Percentiles rank a stretch among this genome's conserved stretches.
Conservation (phyloP, 2,329 filamentous ascomycete species). For the Cladobotryum protrusum region DNA sequence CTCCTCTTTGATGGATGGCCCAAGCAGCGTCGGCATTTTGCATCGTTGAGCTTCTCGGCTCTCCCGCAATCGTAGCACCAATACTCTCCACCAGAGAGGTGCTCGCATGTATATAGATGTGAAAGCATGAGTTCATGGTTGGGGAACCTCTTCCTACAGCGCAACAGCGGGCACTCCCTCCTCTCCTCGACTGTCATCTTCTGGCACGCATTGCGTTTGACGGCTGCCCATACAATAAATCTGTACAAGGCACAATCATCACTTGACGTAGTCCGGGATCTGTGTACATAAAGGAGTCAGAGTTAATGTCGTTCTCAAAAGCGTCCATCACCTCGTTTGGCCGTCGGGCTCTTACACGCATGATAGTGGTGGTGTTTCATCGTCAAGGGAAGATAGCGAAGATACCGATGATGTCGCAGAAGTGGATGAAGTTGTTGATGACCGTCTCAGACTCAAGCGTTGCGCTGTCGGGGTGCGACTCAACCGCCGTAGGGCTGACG, state of each 20-base stretch:
- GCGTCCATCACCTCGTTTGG: neutral
- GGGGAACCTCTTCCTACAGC: conserved; percentile 43
- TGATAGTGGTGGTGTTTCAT: conserved; percentile 18
- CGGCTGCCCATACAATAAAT: conserved; percentile 52
- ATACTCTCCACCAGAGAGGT: conserved; percentile 46
- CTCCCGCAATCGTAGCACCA: conserved; percentile 50
- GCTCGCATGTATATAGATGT: conserved; percentile 43
- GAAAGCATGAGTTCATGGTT: conserved; percentile 50
- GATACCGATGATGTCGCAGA: conserved; percentile 19
- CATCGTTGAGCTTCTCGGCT: conserved; percentile 47
- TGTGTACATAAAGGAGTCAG: conserved; percentile 18
- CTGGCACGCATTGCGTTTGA: conserved; percentile 45
- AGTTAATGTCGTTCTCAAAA: no score
- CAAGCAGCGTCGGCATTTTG: conserved; percentile 43
- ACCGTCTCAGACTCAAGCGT: conserved; percentile 26
- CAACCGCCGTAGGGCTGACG: conserved; percentile 28
- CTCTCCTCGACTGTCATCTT: conserved; percentile 43
- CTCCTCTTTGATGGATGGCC: conserved; percentile 46
- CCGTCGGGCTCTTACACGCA: conserved; percentile 29
- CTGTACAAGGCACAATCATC: conserved; percentile 47
- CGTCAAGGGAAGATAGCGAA: conserved; percentile 18
- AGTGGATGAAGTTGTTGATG: conserved; percentile 23
- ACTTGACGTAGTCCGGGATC: conserved; percentile 37
- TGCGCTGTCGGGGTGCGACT: conserved; percentile 25
- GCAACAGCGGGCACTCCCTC: conserved; percentile 46